Evolutionary conservation across 1,284 basidiomycete genomes (phyloP).

Genomic region (Fomitopsis pinicola): DNA sequence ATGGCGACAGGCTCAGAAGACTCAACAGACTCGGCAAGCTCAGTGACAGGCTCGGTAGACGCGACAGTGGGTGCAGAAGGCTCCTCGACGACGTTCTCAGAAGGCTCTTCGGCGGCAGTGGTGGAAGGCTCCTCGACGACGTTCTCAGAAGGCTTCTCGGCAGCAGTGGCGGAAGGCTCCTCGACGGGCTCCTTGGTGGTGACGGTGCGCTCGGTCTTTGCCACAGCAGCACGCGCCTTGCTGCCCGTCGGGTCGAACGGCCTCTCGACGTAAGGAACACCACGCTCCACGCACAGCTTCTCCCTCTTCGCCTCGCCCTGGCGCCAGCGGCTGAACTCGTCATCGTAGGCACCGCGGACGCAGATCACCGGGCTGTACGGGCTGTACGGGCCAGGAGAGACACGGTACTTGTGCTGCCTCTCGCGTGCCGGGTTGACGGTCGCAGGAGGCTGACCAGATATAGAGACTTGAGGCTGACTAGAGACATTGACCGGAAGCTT

Average conservation of each 20-base stretch:
- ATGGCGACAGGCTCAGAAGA: not conserved
- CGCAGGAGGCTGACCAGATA: too few species aligned
- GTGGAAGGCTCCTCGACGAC: not conserved
- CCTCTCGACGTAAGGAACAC: not conserved
- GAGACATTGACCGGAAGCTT: too few species aligned
- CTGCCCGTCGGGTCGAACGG: not conserved
- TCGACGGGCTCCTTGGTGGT: not conserved
- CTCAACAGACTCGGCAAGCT: not conserved
- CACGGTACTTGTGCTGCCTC: not conserved
- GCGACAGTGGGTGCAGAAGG: too few species aligned
- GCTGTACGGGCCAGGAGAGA: not conserved
- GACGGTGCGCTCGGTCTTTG: not conserved
- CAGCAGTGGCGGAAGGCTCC: not conserved
- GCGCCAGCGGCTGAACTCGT: not conserved
- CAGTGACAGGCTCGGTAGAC: too few species aligned
- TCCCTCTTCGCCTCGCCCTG: not conserved
- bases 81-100: too few species aligned
- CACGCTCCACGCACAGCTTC: not conserved
- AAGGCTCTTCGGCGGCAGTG: too few species aligned
- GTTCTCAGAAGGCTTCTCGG: too few species aligned
- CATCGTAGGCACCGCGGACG: not conserved
- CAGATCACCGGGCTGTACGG: not conserved
- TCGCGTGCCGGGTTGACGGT: not conserved
- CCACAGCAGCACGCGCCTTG: not conserved
- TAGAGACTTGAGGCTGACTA: too few species aligned